Evolutionary conservation across 176 grass and related monocot species (phyloP).

Genomic region (Coix lacrymajobi): DNA sequence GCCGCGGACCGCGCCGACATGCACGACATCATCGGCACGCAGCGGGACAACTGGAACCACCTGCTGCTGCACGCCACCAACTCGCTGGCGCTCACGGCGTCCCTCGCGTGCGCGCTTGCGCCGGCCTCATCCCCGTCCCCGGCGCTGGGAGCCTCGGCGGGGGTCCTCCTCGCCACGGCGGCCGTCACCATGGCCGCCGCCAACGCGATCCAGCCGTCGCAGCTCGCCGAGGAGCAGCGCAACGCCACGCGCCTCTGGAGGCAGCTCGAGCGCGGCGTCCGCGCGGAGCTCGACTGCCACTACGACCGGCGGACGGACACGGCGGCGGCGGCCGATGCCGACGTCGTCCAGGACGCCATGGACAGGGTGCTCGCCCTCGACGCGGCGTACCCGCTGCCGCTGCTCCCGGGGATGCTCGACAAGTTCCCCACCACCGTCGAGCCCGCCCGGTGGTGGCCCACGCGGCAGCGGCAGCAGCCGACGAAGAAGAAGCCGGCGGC

Average conservation of each 20-base stretch:
- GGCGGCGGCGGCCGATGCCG: not conserved
- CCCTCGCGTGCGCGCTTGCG: slow-evolving; percentile 37
- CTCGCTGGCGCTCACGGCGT: slow-evolving; percentile 40
- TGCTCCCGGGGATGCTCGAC: slow-evolving; percentile 45
- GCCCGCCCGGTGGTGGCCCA: slow-evolving; percentile 55
- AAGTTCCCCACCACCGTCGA: slow-evolving; percentile 53
- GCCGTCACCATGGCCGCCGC: slow-evolving; percentile 31
- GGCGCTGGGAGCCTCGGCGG: slow-evolving; percentile 33
- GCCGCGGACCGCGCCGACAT: slow-evolving; percentile 49
- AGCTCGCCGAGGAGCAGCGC: slow-evolving; percentile 67
- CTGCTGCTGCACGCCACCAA: slow-evolving; percentile 63
- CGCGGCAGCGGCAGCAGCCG: not conserved
- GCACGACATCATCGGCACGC: slow-evolving; percentile 63
- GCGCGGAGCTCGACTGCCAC: not conserved
- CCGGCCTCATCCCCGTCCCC: not conserved
- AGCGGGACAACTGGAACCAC: slow-evolving; percentile 76
- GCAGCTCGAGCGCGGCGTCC: slow-evolving; percentile 39
- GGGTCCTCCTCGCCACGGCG: slow-evolving; percentile 16
- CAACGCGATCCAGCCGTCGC: slow-evolving; percentile 62
- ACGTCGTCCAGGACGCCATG: slow-evolving; percentile 7
- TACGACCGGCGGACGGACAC: not conserved
- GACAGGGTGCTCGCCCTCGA: slow-evolving; percentile 40
- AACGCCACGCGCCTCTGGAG: slow-evolving; percentile 47
- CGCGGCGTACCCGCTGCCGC: slow-evolving; percentile 47
- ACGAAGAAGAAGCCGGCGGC: not conserved